Conservation (phyloP, 805 yeast genomes). For the Ogataea parapolymorpha region DNA sequence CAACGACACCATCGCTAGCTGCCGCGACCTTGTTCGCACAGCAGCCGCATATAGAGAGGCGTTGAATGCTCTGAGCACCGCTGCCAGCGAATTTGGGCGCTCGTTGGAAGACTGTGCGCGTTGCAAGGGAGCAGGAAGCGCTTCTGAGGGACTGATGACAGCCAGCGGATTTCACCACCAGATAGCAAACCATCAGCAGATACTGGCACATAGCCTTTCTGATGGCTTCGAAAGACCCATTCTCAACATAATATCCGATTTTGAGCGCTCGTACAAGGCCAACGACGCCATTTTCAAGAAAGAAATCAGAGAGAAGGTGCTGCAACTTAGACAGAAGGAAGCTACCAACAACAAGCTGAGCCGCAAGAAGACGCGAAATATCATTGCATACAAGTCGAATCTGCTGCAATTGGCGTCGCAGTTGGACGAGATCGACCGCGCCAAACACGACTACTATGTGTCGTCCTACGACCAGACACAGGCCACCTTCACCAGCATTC, state of each 20-base stretch:
- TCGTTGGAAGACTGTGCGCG: constrained; percentile 64
- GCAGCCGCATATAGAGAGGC: constrained; percentile 47
- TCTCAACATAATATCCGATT: constrained; percentile 39
- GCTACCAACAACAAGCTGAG: constrained; percentile 56
- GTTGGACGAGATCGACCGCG: constrained; percentile 71
- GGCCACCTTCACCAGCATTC: constrained; percentile 52
- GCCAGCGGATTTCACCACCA: constrained; percentile 78
- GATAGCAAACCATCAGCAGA: constrained; percentile 72
- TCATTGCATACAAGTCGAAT: constrained; percentile 64
- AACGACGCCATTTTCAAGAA: constrained; percentile 54
- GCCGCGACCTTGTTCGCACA: constrained; percentile 44
- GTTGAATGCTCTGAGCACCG: constrained; percentile 45
- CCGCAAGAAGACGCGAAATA: constrained; percentile 57
- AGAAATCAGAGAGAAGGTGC: constrained; percentile 50
- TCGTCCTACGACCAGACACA: constrained; percentile 61
- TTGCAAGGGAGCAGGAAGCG: constrained; percentile 56
- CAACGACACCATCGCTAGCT: constrained; percentile 44
- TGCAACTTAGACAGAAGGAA: constrained; percentile 56
- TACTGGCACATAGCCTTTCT: constrained; percentile 57
- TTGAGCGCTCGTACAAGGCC: constrained; percentile 40
- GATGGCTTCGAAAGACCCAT: constrained; percentile 56
- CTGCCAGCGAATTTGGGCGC: constrained; percentile 69
- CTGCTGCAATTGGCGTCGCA: constrained; percentile 66
- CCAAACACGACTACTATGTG: constrained; percentile 73
- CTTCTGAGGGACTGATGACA: constrained; percentile 61